phyloP scores from a whole-genome alignment of 2,329 filamentous ascomycete species.

The Botryotinia convoluta region DNA sequence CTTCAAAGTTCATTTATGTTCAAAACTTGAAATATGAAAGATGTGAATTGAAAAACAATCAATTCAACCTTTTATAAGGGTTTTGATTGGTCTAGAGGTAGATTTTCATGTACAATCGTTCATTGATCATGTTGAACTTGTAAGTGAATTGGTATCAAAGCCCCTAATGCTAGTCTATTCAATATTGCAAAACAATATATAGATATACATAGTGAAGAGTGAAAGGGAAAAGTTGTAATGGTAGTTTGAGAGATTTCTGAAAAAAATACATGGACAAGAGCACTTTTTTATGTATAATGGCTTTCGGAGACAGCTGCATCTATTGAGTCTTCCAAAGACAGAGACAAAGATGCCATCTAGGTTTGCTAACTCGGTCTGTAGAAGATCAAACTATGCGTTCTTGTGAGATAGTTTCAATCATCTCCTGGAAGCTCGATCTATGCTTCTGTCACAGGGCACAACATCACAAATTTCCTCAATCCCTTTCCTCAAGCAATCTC shows the following conservation, averaged over 20 bases:
- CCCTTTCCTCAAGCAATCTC: neutral
- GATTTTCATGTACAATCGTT: neutral
- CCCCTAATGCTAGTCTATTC: neutral
- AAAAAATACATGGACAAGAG: neutral
- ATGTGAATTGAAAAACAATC: neutral
- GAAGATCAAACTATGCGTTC: no score
- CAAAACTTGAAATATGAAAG: neutral
- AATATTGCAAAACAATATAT: neutral
- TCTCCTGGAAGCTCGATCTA: neutral
- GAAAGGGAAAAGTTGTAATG: rapidly evolving
- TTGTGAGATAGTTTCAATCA: neutral
- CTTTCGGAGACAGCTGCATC: neutral
- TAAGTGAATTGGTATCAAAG: neutral
- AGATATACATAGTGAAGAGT: neutral
- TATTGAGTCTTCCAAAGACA: neutral
- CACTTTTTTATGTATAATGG: neutral
- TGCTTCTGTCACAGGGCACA: neutral
- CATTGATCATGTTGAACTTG: neutral
- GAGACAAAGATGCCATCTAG: neutral
- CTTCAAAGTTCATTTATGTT: neutral
- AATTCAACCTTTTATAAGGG: rapidly evolving
- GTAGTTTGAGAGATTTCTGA: neutral
- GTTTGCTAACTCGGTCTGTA: neutral
- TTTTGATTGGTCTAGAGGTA: neutral
- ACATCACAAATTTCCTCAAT: neutral